Conservation (phyloP, 148 eudicot genomes). For the Simmondsia chinensis region DNA sequence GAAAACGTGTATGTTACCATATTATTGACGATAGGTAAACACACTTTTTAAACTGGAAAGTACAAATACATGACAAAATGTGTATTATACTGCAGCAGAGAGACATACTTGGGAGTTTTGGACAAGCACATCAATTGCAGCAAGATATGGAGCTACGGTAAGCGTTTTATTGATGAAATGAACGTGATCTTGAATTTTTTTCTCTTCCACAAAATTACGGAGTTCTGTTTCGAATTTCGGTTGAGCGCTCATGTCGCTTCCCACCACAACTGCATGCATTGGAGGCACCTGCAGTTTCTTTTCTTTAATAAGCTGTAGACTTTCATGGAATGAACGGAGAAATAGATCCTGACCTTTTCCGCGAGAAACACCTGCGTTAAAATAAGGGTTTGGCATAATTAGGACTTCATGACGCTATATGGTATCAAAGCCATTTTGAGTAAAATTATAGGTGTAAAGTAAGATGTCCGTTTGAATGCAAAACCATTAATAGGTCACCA, state of each 20-base stretch:
- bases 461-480: too few relatives aligned
- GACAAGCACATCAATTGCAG: slow-evolving; percentile 85
- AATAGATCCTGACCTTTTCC: slow-evolving; percentile 96
- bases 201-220: slow-evolving; percentile 57
- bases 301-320: slow-evolving; percentile 63
- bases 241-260: slow-evolving; percentile 88
- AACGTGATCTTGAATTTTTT: slow-evolving; percentile 65
- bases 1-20: too few relatives aligned
- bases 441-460: too few relatives aligned
- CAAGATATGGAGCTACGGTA: slow-evolving; percentile 84
- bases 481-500: too few relatives aligned
- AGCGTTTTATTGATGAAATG: slow-evolving; percentile 93
- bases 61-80: too few relatives aligned
- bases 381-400: not conserved
- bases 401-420: not conserved
- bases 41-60: too few relatives aligned
- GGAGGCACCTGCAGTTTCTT: slow-evolving; percentile 80
- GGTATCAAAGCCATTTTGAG: not conserved
- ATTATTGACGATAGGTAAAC: too few relatives aligned
- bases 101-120: slow-evolving; percentile 94
- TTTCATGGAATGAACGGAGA: slow-evolving; percentile 75
- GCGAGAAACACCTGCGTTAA: slow-evolving; percentile 81
- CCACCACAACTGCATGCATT: slow-evolving; percentile 86
- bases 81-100: slow-evolving; percentile 7
- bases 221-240: slow-evolving; percentile 91